phyloP scores from a whole-genome alignment of 345 rosid genomes.

The Kandelia obovata region DNA sequence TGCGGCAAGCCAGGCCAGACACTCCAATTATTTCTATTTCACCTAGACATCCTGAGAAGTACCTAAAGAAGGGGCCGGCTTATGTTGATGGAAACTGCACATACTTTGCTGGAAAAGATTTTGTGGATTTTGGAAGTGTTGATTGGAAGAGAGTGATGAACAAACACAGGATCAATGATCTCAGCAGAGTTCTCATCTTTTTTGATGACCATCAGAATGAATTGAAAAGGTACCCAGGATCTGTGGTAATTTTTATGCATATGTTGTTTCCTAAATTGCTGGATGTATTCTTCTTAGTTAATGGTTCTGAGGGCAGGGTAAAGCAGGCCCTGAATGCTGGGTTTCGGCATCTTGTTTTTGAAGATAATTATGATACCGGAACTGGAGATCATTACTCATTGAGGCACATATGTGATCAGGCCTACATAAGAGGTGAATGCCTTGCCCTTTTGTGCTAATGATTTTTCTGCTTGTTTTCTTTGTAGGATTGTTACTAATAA shows the following conservation, averaged over 20 bases:
- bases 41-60: slow-evolving; percentile 93
- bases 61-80: slow-evolving; percentile 86
- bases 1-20: slow-evolving; percentile 96
- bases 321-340: slow-evolving; percentile 82
- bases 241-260: neutral
- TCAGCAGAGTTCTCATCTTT: slow-evolving; percentile 63
- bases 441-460: neutral
- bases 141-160: slow-evolving; percentile 74
- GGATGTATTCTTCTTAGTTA: slow-evolving; percentile 9
- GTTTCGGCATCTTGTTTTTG: slow-evolving; percentile 86
- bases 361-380: slow-evolving; percentile 98
- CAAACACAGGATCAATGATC: slow-evolving; percentile 60
- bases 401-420: slow-evolving; percentile 96
- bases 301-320: slow-evolving; percentile 46
- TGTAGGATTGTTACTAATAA: neutral
- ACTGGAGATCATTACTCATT: slow-evolving; percentile 97
- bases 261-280: neutral
- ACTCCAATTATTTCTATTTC: slow-evolving; percentile 75
- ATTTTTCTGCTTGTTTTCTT: neutral
- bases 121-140: slow-evolving; percentile 90
- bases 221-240: slow-evolving; percentile 61
- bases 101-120: slow-evolving; percentile 94
- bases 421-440: slow-evolving; percentile 63
- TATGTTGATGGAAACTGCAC: slow-evolving; percentile 97
- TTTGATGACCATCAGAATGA: slow-evolving; percentile 98